These are phyloP conservation scores for Spathaspora hagerdaliae DNA, from an alignment of 805 yeast species.

Conservation along the genomic window DNA sequence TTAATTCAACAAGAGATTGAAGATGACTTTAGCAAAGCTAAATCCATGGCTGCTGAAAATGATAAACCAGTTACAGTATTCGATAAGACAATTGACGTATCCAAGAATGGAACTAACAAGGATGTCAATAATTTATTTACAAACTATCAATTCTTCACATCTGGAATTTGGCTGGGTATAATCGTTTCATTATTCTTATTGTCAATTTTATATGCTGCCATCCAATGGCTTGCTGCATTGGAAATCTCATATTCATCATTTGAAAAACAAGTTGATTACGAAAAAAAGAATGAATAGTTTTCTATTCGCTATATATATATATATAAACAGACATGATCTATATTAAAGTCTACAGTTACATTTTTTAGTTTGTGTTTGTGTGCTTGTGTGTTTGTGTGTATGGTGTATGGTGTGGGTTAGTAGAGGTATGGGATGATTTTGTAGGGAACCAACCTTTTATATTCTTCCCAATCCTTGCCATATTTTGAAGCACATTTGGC, in stretches of 20 bases:
- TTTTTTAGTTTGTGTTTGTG: not conserved
- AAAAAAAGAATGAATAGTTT: constrained; percentile 42
- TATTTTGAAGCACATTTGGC: constrained; percentile 84
- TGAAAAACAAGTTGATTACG: constrained; percentile 59
- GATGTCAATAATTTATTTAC: constrained; percentile 46
- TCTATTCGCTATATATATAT: not conserved
- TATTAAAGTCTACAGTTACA: too few species aligned
- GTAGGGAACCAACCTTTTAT: constrained; percentile 78
- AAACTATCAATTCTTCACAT: constrained; percentile 66
- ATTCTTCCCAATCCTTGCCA: constrained; percentile 81
- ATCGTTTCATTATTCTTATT: constrained; percentile 62
- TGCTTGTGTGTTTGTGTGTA: not conserved
- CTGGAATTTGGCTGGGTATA: constrained; percentile 76
- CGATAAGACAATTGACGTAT: constrained; percentile 9
- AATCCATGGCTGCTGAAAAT: constrained; percentile 26
- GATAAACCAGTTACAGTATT: constrained; percentile 22
- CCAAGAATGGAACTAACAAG: not conserved
- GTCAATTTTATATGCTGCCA: constrained; percentile 54
- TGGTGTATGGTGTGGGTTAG: constrained; percentile 29
- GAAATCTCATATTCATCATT: constrained; percentile 80
- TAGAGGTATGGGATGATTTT: constrained; percentile 87
- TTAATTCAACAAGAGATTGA: constrained; percentile 19
- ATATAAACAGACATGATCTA: too few species aligned
- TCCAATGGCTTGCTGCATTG: constrained; percentile 66
- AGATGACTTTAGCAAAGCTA: constrained; percentile 29